Percentiles rank a stretch among this genome's conserved stretches.
Evolutionary conservation across 768 basidiomycete genomes (phyloP).

Genomic region (Rhodotorula kratochvilovae): DNA sequence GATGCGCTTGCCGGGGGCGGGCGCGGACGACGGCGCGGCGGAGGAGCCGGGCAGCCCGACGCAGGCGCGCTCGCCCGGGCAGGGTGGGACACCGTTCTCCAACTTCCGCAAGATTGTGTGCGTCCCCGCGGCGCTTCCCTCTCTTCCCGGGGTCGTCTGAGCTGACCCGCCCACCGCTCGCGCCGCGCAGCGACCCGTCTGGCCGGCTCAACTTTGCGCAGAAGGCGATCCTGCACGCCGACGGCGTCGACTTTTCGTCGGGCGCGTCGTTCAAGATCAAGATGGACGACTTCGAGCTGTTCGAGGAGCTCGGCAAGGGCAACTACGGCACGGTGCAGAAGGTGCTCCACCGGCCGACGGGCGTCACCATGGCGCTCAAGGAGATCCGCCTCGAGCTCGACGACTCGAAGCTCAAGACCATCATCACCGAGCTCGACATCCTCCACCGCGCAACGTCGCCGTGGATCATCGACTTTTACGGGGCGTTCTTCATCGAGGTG

Average conservation of each 20-base stretch:
- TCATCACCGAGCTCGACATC: slow-evolving; percentile 98
- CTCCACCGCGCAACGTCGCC: slow-evolving; percentile 86
- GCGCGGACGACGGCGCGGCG: slow-evolving; percentile 66
- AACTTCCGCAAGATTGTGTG: slow-evolving; percentile 94
- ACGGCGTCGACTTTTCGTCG: slow-evolving; percentile 82
- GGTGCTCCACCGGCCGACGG: slow-evolving; percentile 87
- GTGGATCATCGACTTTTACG: slow-evolving; percentile 96
- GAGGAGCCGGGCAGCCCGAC: slow-evolving; percentile 45
- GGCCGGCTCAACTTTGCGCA: slow-evolving; percentile 90
- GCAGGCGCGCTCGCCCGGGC: slow-evolving; percentile 36
- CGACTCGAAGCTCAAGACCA: slow-evolving; percentile 83
- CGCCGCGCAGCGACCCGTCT: slow-evolving; percentile 70
- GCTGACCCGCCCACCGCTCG: background rate
- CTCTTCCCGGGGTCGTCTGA: background rate
- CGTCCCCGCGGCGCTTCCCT: slow-evolving; percentile 45
- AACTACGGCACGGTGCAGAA: slow-evolving; percentile 98
- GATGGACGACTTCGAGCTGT: slow-evolving; percentile 74
- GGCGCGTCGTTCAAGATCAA: slow-evolving; percentile 89
- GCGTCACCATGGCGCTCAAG: slow-evolving; percentile 99
- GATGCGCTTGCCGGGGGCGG: slow-evolving; percentile 60
- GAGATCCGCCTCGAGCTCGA: slow-evolving; percentile 97
- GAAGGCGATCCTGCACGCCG: slow-evolving; percentile 85
- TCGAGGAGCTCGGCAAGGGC: slow-evolving; percentile 90
- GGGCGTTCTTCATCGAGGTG: slow-evolving; percentile 91
- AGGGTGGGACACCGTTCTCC: slow-evolving; percentile 69